Evolutionary conservation across 2,329 filamentous ascomycete genomes (phyloP), one percentile per base, ranked within the genome.

Genomic region (Paraconiothyrium sp.): DNA sequence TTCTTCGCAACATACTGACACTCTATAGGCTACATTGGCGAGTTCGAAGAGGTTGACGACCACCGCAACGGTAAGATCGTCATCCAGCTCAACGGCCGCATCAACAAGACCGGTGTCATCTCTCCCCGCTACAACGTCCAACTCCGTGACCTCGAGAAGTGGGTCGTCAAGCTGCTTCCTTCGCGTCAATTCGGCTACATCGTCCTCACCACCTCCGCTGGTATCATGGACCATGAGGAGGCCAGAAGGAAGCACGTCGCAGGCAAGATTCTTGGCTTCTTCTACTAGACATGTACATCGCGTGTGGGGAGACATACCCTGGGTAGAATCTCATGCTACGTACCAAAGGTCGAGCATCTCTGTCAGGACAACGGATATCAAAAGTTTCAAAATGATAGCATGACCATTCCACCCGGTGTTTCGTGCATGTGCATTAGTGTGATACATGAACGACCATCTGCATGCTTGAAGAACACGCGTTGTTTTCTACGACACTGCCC

Each of bases 161-260:
- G 95, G 95, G 93, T 98, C 78, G 93, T 97, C 86, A 97, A 97
- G 90, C 92, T 99, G 81, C 90, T 99, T 71, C 95, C 95, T 74
- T 94, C 95, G 73, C 95, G 95, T 97, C 95, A 99, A 86, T 99
- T 99, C 89, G 95, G 95, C 80, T 97, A 93, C 87, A 93, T 99
- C 80, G 93, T 99, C 84, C 91, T 99, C 79, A 99, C 95, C 84
- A 99, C 95, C 85, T 97, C 94, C 65, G 93, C 95, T 70, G 95
- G 95, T 84, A 99, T 99, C 84, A 98, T 99, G 94, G 95, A 99
- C 88, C 95, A 99, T 88, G 95, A 99, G 89, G 95, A 99, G 90
- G 95, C 95, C 75, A 89, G 95, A 82, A 89, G 95, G 84, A 98
- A 98, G 90, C 95, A 99, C 88, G 95, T 98, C 81, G 90, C 94